Evolutionary conservation across 2,329 filamentous ascomycete genomes (phyloP).

Genomic region (Xylariales sp.): DNA sequence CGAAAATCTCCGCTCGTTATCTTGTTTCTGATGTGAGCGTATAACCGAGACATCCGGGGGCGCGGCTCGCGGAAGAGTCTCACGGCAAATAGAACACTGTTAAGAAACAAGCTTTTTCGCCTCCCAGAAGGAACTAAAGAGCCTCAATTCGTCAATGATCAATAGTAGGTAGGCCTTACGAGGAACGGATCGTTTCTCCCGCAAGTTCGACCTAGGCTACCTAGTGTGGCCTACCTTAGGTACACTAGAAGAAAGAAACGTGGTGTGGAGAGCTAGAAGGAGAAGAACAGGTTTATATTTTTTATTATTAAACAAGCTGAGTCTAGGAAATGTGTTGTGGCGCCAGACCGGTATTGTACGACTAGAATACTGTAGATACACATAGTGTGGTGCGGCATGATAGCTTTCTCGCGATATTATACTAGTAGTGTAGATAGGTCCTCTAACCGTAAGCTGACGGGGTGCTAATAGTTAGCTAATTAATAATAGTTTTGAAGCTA

Average conservation of each 20-base stretch:
- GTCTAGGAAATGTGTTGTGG: background rate
- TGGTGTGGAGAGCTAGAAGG: conserved; percentile 4
- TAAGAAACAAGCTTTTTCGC: background rate
- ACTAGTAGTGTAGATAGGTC: background rate
- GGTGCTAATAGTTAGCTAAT: background rate
- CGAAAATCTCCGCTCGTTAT: background rate
- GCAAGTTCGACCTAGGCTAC: conserved; percentile 12
- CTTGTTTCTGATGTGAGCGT: conserved; percentile 3
- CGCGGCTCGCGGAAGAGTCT: background rate
- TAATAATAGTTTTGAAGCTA: background rate
- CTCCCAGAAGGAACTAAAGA: background rate
- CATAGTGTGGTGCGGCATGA: background rate
- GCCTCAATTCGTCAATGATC: background rate
- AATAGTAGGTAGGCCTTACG: background rate
- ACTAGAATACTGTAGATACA: background rate
- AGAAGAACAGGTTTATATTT: conserved; percentile 5
- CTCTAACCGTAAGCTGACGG: background rate
- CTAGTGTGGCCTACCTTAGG: no score
- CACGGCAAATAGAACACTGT: background rate
- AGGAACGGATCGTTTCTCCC: background rate
- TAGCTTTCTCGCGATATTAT: background rate
- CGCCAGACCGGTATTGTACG: background rate
- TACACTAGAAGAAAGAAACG: background rate
- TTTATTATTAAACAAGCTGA: background rate
- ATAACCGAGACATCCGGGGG: conserved; percentile 1